Conservation (phyloP, 768 basidiomycete species). For the Pisolithus marmoratus region DNA sequence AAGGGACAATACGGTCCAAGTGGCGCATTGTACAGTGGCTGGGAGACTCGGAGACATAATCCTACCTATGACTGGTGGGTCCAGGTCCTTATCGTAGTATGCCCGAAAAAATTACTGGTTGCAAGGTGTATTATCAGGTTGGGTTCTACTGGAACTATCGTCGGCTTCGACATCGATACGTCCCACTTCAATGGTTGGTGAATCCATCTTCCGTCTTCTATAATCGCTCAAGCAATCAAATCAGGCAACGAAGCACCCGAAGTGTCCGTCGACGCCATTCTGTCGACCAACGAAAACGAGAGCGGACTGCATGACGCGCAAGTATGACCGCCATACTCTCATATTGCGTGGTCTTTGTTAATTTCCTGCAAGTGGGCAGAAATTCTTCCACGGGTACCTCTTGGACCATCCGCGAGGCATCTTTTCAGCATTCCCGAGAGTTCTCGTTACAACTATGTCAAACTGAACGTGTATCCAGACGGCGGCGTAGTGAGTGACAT, state of each 20-base stretch:
- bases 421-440: conserved; percentile 69
- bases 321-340: conserved; percentile 34
- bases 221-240: not conserved
- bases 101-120: not conserved
- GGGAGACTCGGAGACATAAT: conserved; percentile 92
- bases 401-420: conserved; percentile 86
- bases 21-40: conserved; percentile 90
- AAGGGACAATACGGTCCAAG: conserved; percentile 98
- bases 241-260: conserved; percentile 86
- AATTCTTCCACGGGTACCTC: conserved; percentile 65
- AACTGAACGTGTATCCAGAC: conserved; percentile 93
- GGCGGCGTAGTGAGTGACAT: conserved; percentile 74
- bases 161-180: conserved; percentile 92
- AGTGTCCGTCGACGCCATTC: conserved; percentile 65
- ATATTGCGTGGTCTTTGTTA: not conserved
- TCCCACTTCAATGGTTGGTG: conserved; percentile 81
- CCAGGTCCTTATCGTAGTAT: not conserved
- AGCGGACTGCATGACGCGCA: conserved; percentile 45
- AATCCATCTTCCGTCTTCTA: conserved; percentile 4
- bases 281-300: conserved; percentile 35
- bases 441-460: conserved; percentile 65
- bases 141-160: conserved; percentile 66
- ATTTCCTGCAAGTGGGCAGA: conserved; percentile 59
- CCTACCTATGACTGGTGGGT: conserved; percentile 79
- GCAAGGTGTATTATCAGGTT: conserved; percentile 85